A percentile compares a stretch with the other conserved stretches of the same genome.
phyloP scores from a whole-genome alignment of 208 protist species.

The Perkinsela sp. region DNA sequence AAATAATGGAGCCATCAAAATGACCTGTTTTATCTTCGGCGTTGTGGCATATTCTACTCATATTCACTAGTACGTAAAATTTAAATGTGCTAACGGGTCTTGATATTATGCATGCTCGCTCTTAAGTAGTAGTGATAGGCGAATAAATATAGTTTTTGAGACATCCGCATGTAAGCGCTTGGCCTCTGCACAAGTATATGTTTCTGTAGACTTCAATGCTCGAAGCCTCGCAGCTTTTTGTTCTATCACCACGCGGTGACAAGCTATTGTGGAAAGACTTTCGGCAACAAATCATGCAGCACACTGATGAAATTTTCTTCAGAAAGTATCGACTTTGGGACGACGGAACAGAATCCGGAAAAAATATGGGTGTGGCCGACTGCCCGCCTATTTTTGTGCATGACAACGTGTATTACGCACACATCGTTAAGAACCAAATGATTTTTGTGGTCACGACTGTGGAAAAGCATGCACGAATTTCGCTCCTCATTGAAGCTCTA shows the following conservation, averaged over 20 bases:
- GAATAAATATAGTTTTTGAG: too few relatives aligned
- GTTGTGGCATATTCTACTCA: too few relatives aligned
- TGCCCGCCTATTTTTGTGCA: conserved; percentile 21
- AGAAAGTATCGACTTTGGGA: conserved; percentile 32
- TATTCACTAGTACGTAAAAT: too few relatives aligned
- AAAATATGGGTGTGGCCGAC: conserved; percentile 10
- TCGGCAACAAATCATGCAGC: conserved; percentile 19
- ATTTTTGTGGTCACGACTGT: conserved; percentile 48
- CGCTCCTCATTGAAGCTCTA: conserved; percentile 33
- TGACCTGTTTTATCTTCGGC: too few relatives aligned
- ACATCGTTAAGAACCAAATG: conserved; percentile 21
- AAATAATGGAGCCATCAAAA: too few relatives aligned
- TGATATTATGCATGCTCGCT: too few relatives aligned
- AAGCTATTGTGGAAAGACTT: conserved; percentile 51
- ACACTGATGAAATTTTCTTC: conserved; percentile 46
- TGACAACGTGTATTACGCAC: conserved; percentile 46
- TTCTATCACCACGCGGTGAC: conserved; percentile 42
- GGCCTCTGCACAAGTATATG: too few relatives aligned
- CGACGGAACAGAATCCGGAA: too few relatives aligned
- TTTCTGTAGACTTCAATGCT: too few relatives aligned
- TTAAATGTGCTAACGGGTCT: too few relatives aligned
- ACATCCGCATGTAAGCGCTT: too few relatives aligned
- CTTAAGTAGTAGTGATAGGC: too few relatives aligned
- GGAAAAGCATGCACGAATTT: conserved; percentile 24
- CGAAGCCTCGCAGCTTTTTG: conserved; percentile 53